Evolutionary conservation across 2,329 filamentous ascomycete genomes (phyloP).

Genomic region (Colletotrichum cuscutae): DNA sequence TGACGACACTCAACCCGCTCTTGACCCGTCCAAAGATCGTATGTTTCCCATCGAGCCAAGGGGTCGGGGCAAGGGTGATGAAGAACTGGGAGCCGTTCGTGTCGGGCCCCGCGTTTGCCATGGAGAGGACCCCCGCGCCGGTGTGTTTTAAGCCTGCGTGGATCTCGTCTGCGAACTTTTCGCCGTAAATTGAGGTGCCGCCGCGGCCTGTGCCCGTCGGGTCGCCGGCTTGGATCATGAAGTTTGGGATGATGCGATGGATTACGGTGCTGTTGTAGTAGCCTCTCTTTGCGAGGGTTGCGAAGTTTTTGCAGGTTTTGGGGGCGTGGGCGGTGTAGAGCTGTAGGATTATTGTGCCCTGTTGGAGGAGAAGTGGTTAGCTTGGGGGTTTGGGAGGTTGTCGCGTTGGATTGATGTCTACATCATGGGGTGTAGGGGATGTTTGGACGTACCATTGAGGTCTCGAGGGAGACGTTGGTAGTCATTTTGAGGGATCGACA

Average conservation of each 20-base stretch:
- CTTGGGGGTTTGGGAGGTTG: background rate
- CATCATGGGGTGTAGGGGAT: background rate
- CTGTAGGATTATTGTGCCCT: conserved; percentile 88
- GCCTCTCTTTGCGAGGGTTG: conserved; percentile 79
- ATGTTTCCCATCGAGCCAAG: conserved; percentile 97
- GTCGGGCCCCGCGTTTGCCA: conserved; percentile 94
- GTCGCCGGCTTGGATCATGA: conserved; percentile 97
- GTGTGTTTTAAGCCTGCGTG: conserved; percentile 83
- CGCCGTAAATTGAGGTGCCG: conserved; percentile 89
- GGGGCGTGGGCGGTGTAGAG: conserved; percentile 92
- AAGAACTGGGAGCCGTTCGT: conserved; percentile 98
- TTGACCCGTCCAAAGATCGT: conserved; percentile 95
- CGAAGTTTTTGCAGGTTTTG: conserved; percentile 89
- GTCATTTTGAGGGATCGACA: conserved; percentile 65
- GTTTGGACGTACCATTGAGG: conserved; percentile 71
- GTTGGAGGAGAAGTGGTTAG: conserved; percentile 8
- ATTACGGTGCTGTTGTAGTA: conserved; percentile 91
- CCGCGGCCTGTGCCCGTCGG: conserved; percentile 94
- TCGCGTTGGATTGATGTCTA: background rate
- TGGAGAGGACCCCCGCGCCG: conserved; percentile 91
- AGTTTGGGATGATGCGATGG: conserved; percentile 94
- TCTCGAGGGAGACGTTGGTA: conserved; percentile 83
- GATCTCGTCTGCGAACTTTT: conserved; percentile 96
- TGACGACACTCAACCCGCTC: conserved; percentile 82
- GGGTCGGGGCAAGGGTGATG: conserved; percentile 91